phyloP scores from a whole-genome alignment of 768 basidiomycete species.

The Xerocomellus chrysenteron region DNA sequence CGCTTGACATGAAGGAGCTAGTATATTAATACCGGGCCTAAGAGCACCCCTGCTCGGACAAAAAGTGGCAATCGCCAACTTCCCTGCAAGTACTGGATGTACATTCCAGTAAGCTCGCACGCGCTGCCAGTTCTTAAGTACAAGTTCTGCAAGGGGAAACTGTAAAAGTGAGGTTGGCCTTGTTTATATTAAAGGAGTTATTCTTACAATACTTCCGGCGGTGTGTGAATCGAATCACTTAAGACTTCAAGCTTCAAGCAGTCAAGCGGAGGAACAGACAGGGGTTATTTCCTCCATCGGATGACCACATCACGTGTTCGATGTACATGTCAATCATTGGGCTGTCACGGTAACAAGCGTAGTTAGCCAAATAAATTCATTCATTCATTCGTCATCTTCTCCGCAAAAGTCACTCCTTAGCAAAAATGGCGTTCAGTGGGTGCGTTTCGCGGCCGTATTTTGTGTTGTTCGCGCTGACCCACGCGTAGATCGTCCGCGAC shows the following conservation, averaged over 20 bases:
- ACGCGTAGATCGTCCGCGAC: slow-evolving; percentile 38
- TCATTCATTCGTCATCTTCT: no score
- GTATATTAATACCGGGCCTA: slow-evolving; percentile 32
- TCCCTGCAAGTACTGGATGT: slow-evolving; percentile 38
- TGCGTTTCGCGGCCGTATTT: slow-evolving; percentile 5
- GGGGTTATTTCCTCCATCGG: not conserved
- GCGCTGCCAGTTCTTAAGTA: slow-evolving; percentile 44
- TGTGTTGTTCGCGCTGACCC: slow-evolving; percentile 4
- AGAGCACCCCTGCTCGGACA: slow-evolving; percentile 37
- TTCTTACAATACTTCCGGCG: slow-evolving; percentile 1
- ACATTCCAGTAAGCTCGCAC: slow-evolving; percentile 40
- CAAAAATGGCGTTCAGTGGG: slow-evolving; percentile 24
- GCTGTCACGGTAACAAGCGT: no score
- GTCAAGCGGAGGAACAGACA: not conserved
- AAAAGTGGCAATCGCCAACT: slow-evolving; percentile 28
- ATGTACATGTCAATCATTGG: no score
- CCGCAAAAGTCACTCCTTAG: no score
- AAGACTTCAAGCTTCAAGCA: slow-evolving; percentile 10
- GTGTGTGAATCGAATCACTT: slow-evolving; percentile 28
- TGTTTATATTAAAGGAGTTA: not conserved
- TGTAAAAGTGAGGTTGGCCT: slow-evolving; percentile 15
- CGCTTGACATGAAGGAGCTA: slow-evolving; percentile 17
- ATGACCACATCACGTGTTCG: not conserved
- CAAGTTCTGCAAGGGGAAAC: slow-evolving; percentile 49
- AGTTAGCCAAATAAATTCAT: no score